Conservation (phyloP, 2,329 filamentous ascomycete genomes). For the Raffaelea ambrosiae region DNA sequence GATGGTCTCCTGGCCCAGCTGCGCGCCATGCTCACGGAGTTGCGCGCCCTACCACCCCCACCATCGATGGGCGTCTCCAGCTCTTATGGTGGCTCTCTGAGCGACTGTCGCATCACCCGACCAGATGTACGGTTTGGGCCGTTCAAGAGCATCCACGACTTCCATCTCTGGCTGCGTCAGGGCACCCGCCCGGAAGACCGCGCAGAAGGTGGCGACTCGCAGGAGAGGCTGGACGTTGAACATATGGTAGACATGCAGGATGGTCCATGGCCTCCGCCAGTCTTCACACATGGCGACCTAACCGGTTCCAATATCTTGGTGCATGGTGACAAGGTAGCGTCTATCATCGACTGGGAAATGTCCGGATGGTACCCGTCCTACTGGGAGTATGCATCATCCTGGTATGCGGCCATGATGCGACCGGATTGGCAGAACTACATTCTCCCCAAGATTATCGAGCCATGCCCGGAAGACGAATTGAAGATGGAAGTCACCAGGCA, state of each 20-base stretch:
- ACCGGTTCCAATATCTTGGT: constrained; percentile 35
- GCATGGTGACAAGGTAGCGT: constrained; percentile 27
- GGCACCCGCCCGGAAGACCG: background rate
- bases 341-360: constrained; percentile 39
- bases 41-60: background rate
- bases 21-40: background rate
- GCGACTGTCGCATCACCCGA: background rate
- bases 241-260: background rate
- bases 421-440: background rate
- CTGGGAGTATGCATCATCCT: constrained; percentile 22
- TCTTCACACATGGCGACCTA: constrained; percentile 52
- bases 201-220: background rate
- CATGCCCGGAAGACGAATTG: background rate
- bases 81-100: background rate
- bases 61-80: background rate
- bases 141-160: constrained; percentile 1
- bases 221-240: background rate
- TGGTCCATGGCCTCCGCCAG: background rate
- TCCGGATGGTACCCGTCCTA: constrained; percentile 36
- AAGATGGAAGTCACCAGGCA: background rate
- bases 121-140: background rate
- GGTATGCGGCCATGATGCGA: background rate
- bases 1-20: background rate
- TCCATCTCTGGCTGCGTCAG: constrained; percentile 2
- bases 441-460: background rate